phyloP scores from a whole-genome alignment of 2,329 filamentous ascomycete species.

The Ophiostoma quercus region DNA sequence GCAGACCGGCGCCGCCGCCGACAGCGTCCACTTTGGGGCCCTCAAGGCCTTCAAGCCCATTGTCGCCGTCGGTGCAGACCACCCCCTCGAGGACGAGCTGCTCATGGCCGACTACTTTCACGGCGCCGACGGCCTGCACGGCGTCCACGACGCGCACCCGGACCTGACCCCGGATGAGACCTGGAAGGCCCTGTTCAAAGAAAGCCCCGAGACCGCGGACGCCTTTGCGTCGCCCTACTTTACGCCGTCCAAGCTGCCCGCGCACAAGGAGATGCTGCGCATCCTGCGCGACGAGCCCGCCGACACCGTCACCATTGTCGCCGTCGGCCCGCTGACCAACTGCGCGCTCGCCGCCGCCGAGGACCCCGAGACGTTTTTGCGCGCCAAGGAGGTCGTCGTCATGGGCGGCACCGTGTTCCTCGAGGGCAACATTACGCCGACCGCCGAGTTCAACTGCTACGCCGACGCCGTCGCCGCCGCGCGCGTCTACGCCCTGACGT shows the following conservation, averaged over 20 bases:
- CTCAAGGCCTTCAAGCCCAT: conserved; percentile 71
- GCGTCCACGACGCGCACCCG: conserved; percentile 66
- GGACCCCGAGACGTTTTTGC: conserved; percentile 83
- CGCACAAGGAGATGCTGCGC: conserved; percentile 85
- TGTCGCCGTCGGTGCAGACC: conserved; percentile 79
- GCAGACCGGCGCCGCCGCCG: conserved; percentile 46
- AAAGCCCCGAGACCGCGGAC: conserved; percentile 26
- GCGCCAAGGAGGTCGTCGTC: conserved; percentile 83
- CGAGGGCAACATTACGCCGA: conserved; percentile 77
- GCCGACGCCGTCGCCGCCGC: conserved; percentile 78
- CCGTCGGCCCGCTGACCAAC: conserved; percentile 89
- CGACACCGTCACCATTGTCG: conserved; percentile 83
- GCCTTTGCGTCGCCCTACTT: conserved; percentile 57
- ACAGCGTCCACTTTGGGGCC: conserved; percentile 57
- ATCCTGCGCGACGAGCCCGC: conserved; percentile 74
- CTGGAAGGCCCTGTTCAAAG: conserved; percentile 65
- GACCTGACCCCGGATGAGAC: conserved; percentile 69
- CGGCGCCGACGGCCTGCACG: conserved; percentile 69
- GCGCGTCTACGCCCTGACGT: conserved; percentile 71
- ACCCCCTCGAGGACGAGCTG: conserved; percentile 76
- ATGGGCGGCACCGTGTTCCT: conserved; percentile 86
- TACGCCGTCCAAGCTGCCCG: conserved; percentile 64
- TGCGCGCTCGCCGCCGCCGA: conserved; percentile 80
- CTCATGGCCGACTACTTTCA: conserved; percentile 85
- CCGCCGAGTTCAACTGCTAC: conserved; percentile 92